Percentiles rank a stretch among this genome's conserved stretches.
phyloP scores from a whole-genome alignment of 805 yeast genomes.

The Cyberlindnera subsufficiens region DNA sequence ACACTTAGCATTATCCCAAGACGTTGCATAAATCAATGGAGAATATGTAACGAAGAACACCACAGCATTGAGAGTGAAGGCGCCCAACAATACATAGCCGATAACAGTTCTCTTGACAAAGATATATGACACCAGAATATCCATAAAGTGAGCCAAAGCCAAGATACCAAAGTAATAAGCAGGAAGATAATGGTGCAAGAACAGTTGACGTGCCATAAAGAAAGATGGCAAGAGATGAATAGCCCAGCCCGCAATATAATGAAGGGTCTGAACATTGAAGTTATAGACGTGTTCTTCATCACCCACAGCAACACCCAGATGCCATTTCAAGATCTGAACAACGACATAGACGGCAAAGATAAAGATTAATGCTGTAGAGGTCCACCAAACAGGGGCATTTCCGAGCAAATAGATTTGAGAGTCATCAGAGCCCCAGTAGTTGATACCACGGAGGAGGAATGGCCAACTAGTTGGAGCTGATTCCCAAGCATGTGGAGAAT shows the following conservation, averaged over 20 bases:
- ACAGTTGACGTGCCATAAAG: conserved; percentile 89
- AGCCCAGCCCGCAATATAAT: conserved; percentile 64
- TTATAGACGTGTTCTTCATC: conserved; percentile 50
- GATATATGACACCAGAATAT: conserved; percentile 41
- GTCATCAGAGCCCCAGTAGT: conserved; percentile 64
- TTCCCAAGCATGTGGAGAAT: conserved; percentile 65
- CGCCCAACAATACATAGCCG: conserved; percentile 39
- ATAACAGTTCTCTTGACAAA: conserved; percentile 33
- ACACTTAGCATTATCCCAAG: conserved; percentile 75
- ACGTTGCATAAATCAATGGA: conserved; percentile 70
- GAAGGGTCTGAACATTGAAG: conserved; percentile 57
- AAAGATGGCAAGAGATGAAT: conserved; percentile 71
- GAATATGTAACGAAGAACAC: conserved; percentile 56
- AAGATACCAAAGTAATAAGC: conserved; percentile 84
- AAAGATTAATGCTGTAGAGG: conserved; percentile 47
- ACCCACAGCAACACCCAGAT: conserved; percentile 46
- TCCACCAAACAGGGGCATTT: conserved; percentile 79
- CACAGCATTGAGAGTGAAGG: conserved; percentile 43
- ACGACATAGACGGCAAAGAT: conserved; percentile 42
- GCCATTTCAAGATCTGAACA: conserved; percentile 55
- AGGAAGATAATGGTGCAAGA: conserved; percentile 91
- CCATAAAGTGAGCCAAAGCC: conserved; percentile 65
- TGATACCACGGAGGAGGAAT: conserved; percentile 66
- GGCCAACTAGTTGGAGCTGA: conserved; percentile 76
- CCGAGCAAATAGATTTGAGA: conserved; percentile 69